Conservation (phyloP, 2,329 filamentous ascomycete species). For the Penicillium sp. region DNA sequence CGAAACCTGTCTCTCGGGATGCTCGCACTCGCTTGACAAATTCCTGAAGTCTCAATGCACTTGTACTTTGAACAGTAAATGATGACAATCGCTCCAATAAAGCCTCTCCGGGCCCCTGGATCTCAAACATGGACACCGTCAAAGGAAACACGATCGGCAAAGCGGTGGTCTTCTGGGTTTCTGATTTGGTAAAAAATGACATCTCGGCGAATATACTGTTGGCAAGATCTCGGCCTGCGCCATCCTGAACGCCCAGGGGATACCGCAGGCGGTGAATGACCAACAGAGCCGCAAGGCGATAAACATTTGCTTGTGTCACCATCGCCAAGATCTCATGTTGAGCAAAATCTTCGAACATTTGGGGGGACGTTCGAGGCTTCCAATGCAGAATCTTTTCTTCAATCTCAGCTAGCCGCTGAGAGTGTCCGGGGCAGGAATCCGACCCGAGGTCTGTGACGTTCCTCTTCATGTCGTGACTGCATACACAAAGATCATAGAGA, state of each 20-base stretch:
- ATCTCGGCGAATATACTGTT: constrained; percentile 23
- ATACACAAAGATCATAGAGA: constrained; percentile 33
- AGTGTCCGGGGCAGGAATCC: constrained; percentile 1
- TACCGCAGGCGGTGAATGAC: constrained; percentile 32
- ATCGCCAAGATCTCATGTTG: constrained; percentile 28
- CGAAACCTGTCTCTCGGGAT: constrained; percentile 16
- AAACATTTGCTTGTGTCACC: constrained; percentile 32
- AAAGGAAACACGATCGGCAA: constrained; percentile 25
- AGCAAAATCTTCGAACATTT: constrained; percentile 20
- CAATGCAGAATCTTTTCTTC: constrained; percentile 17
- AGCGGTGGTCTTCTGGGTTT: constrained; percentile 11
- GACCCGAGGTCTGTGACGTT: constrained; percentile 4
- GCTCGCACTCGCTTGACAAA: constrained; percentile 22
- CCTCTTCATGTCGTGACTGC: constrained; percentile 19
- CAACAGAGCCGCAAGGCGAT: constrained; percentile 28
- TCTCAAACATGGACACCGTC: constrained; percentile 25
- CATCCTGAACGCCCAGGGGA: constrained; percentile 31
- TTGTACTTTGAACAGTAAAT: constrained; percentile 18
- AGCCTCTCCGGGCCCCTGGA: constrained; percentile 19
- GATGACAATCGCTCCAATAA: constrained; percentile 19
- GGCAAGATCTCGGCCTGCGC: constrained; percentile 17
- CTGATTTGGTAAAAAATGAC: constrained; percentile 17
- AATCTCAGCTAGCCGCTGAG: constrained; percentile 20
- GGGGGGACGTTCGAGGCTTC: constrained; percentile 13
- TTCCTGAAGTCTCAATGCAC: constrained; percentile 17